Conservation (phyloP, 768 basidiomycete genomes). For the Tremella mesenterica region DNA sequence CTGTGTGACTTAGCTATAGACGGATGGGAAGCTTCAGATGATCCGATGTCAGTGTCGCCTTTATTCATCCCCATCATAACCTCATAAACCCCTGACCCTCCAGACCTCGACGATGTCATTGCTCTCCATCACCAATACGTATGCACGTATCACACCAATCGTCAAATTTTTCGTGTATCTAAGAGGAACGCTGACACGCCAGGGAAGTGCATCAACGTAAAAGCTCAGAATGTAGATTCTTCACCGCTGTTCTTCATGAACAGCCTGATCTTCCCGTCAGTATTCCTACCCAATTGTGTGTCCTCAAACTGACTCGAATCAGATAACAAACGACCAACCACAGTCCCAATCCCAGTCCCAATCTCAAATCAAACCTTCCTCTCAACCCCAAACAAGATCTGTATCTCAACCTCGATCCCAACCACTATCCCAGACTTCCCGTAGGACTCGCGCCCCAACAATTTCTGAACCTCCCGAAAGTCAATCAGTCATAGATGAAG, state of each 20-base stretch:
- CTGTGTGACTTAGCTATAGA: slow-evolving; percentile 72
- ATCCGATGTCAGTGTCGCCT: slow-evolving; percentile 61
- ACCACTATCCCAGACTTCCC: background rate
- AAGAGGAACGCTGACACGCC: background rate
- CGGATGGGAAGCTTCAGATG: slow-evolving; percentile 80
- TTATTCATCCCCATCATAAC: background rate
- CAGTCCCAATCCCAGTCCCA: slow-evolving; percentile 1
- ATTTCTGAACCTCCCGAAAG: no score
- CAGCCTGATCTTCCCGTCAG: background rate
- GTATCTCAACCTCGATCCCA: background rate
- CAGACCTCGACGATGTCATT: background rate
- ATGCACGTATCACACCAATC: background rate
- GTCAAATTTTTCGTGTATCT: no score
- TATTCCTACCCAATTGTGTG: background rate
- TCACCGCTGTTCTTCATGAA: slow-evolving; percentile 28
- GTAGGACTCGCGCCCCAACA: no score
- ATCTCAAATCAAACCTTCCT: slow-evolving; percentile 1
- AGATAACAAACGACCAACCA: background rate
- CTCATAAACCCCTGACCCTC: no score
- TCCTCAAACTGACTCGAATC: background rate
- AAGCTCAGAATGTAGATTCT: slow-evolving; percentile 53
- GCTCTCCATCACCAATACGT: background rate
- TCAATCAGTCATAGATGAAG: no score
- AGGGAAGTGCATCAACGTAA: slow-evolving; percentile 65
- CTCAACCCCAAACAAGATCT: background rate